Evolutionary conservation across 2,329 filamentous ascomycete species (phyloP).

Genomic region (Ascomycota sp.): DNA sequence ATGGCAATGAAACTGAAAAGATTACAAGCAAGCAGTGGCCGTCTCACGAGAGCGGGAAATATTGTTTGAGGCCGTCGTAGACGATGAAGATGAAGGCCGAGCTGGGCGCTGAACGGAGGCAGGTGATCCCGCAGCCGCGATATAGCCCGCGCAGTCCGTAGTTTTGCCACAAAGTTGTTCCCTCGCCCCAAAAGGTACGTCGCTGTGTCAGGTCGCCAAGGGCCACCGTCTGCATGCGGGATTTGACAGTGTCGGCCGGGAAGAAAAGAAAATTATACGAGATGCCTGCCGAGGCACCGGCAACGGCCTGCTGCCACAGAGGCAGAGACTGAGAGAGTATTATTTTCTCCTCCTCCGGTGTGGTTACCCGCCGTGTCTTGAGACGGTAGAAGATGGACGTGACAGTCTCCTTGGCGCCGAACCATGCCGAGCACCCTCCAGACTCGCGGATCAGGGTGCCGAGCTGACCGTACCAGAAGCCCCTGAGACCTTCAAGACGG

Average conservation of each 20-base stretch:
- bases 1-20: slow-evolving; percentile 1
- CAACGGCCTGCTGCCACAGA: slow-evolving; percentile 69
- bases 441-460: slow-evolving; percentile 89
- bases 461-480: slow-evolving; percentile 90
- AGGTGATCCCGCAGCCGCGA: slow-evolving; percentile 86
- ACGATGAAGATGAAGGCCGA: slow-evolving; percentile 97
- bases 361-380: slow-evolving; percentile 22
- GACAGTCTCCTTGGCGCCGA: slow-evolving; percentile 71
- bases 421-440: slow-evolving; percentile 87
- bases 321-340: slow-evolving; percentile 38
- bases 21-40: background rate
- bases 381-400: slow-evolving; percentile 46
- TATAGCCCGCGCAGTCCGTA: slow-evolving; percentile 75
- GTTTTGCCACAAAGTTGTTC: slow-evolving; percentile 55
- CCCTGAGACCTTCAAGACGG: slow-evolving; percentile 57
- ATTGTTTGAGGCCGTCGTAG: slow-evolving; percentile 65
- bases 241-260: slow-evolving; percentile 93
- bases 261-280: slow-evolving; percentile 96
- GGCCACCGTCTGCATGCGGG: slow-evolving; percentile 81
- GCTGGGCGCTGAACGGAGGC: slow-evolving; percentile 69
- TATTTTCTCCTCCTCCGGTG: slow-evolving; percentile 18
- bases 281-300: slow-evolving; percentile 75
- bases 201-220: slow-evolving; percentile 33
- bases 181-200: slow-evolving; percentile 53
- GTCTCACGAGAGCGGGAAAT: slow-evolving; percentile 31